A percentile compares a stretch with the other conserved stretches of the same genome.
Evolutionary conservation across 345 rosid genomes (phyloP).

Genomic region (Isatis tinctoria): DNA sequence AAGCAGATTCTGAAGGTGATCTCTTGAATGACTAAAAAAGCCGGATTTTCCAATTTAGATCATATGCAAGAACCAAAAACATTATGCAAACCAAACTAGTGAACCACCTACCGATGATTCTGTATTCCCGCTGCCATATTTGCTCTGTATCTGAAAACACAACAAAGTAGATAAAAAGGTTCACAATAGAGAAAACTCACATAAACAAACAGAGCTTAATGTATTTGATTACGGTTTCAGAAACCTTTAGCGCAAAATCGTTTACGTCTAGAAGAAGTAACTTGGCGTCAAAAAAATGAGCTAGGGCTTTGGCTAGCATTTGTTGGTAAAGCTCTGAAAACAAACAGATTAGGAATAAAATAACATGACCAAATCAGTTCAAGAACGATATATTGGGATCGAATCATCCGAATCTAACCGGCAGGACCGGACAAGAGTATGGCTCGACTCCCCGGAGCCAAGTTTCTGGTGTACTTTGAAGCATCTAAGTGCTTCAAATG

Average conservation of each 20-base stretch:
- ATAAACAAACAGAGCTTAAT: background rate
- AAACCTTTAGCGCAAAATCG: conserved; percentile 83
- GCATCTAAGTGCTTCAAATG: conserved; percentile 91
- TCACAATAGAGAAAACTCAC: background rate
- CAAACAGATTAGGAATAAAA: background rate
- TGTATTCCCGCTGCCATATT: conserved; percentile 61
- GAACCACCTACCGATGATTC: conserved; percentile 42
- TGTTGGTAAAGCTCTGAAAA: conserved; percentile 87
- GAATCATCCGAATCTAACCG: conserved; percentile 36
- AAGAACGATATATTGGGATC: background rate
- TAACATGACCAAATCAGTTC: background rate
- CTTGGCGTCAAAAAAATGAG: conserved; percentile 91
- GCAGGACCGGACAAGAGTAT: conserved; percentile 96
- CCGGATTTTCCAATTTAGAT: background rate
- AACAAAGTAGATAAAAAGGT: background rate
- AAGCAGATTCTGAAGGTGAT: conserved; percentile 73
- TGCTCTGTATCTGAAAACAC: conserved; percentile 64
- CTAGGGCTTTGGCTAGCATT: conserved; percentile 94
- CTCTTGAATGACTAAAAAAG: conserved; percentile 55
- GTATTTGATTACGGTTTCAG: background rate
- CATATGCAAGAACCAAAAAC: background rate
- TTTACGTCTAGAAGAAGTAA: conserved; percentile 78
- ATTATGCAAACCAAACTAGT: background rate
- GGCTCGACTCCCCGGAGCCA: conserved; percentile 83
- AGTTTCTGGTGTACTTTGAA: conserved; percentile 70